Percentiles rank a stretch among this genome's conserved stretches.
phyloP scores from a whole-genome alignment of 225 moss, liverwort and hornwort species.

The Polytrichum commune region DNA sequence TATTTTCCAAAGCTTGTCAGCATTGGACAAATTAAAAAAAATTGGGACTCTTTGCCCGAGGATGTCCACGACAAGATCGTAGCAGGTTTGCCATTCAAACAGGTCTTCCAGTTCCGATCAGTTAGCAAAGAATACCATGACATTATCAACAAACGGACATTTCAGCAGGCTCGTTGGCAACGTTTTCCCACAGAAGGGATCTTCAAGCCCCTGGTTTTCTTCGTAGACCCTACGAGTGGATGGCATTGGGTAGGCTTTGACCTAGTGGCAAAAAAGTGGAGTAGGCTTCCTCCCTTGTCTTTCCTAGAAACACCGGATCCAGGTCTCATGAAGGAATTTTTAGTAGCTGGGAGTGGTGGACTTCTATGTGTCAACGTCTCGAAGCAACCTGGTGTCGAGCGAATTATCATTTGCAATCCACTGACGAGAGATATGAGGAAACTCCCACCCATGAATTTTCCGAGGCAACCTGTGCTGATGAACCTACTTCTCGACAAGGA shows the following conservation, averaged over 20 bases:
- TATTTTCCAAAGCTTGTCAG: too few species aligned
- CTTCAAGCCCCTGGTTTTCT: constrained; percentile 16
- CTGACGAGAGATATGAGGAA: background rate
- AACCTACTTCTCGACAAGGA: background rate
- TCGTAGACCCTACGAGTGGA: background rate
- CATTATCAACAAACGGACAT: background rate
- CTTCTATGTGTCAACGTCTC: constrained; percentile 16
- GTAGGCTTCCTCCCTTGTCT: constrained; percentile 16
- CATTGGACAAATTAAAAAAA: too few species aligned
- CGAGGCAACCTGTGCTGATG: background rate
- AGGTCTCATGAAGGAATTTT: constrained; percentile 24
- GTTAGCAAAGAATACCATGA: background rate
- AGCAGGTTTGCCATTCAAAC: background rate
- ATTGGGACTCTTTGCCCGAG: too few species aligned
- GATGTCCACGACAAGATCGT: background rate
- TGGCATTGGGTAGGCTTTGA: constrained; percentile 25
- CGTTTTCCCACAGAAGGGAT: background rate
- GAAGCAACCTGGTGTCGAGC: constrained; percentile 8
- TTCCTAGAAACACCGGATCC: constrained; percentile 13
- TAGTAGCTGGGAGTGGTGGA: constrained; percentile 16
- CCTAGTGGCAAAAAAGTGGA: constrained; percentile 8
- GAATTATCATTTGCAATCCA: constrained; percentile 10
- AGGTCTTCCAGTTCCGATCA: background rate
- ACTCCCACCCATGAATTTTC: background rate
- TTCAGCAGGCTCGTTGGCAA: constrained; percentile 6